A percentile compares a stretch with the other conserved stretches of the same genome.
phyloP scores from a whole-genome alignment of 768 basidiomycete species.

The Daedaleopsis nitida region DNA sequence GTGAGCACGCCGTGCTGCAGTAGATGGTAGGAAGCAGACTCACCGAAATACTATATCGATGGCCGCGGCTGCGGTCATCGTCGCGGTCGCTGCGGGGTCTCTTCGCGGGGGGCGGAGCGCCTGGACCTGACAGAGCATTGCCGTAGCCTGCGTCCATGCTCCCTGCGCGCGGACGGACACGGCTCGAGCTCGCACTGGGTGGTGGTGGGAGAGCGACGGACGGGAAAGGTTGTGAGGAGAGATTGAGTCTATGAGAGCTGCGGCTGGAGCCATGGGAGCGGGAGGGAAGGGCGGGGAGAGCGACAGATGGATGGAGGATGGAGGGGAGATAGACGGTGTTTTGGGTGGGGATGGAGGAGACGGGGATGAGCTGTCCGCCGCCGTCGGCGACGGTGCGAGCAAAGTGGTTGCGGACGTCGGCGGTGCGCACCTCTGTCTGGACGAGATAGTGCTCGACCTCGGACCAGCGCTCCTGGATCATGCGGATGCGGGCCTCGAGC shows the following conservation, averaged over 20 bases:
- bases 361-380: constrained; percentile 45
- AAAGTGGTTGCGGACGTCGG: constrained; percentile 54
- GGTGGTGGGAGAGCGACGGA: constrained; percentile 44
- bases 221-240: constrained; percentile 30
- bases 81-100: constrained; percentile 43
- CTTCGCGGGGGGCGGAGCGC: constrained; percentile 52
- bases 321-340: constrained; percentile 14
- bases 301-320: constrained; percentile 8
- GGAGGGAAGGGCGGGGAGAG: constrained; percentile 6
- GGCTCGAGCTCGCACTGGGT: constrained; percentile 36
- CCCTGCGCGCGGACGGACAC: constrained; percentile 47
- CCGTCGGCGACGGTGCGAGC: constrained; percentile 45
- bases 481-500: constrained; percentile 47
- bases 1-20: neutral
- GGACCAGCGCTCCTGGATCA: constrained; percentile 47
- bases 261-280: constrained; percentile 9
- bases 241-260: constrained; percentile 23
- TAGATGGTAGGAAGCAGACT: constrained; percentile 14
- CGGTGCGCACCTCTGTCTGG: constrained; percentile 44
- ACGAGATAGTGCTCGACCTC: constrained; percentile 52
- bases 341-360: constrained; percentile 20
- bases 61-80: constrained; percentile 28
- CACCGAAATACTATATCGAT: constrained; percentile 30
- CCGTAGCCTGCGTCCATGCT: constrained; percentile 39
- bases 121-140: constrained; percentile 30